phyloP scores from a whole-genome alignment of 495 filamentous ascomycete genomes.

The Trichoderma reesei region DNA sequence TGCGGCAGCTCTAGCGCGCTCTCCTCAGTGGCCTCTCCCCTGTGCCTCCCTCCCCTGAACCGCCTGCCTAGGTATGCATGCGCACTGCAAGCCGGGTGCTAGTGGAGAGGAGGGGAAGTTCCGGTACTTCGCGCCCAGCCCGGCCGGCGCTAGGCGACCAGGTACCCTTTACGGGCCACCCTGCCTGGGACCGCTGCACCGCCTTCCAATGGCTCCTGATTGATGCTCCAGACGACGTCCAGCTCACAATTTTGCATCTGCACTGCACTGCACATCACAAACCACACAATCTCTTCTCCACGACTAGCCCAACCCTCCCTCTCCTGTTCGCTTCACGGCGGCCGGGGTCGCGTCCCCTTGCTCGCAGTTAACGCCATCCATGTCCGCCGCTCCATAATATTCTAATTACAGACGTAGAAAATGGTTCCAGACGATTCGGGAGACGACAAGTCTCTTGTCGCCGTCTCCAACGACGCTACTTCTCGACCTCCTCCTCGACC shows the following conservation, averaged over 20 bases:
- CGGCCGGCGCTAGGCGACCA: not conserved
- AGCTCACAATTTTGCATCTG: not conserved
- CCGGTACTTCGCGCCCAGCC: too few relatives aligned
- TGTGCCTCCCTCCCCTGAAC: too few relatives aligned
- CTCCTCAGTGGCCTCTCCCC: too few relatives aligned
- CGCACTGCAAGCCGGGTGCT: too few relatives aligned
- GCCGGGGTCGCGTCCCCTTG: constrained; percentile 1
- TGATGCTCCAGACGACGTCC: not conserved
- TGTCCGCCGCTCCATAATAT: constrained; percentile 6
- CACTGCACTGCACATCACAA: not conserved
- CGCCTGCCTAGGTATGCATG: too few relatives aligned
- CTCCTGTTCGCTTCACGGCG: not conserved
- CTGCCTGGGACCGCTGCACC: not conserved
- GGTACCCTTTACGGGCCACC: not conserved
- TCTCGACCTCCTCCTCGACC: not conserved
- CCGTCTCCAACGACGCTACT: not conserved
- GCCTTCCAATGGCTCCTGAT: not conserved
- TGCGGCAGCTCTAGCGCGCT: not conserved
- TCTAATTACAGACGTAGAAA: constrained; percentile 5
- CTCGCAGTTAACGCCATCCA: not conserved
- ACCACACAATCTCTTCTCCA: not conserved
- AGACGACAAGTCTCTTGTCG: not conserved
- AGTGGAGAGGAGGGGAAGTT: too few relatives aligned
- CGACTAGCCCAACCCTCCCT: not conserved
- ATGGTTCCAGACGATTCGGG: not conserved